Base-by-base conservation (phyloP, 1,139 yeast species). In the Kazachstania sp. region DNA sequence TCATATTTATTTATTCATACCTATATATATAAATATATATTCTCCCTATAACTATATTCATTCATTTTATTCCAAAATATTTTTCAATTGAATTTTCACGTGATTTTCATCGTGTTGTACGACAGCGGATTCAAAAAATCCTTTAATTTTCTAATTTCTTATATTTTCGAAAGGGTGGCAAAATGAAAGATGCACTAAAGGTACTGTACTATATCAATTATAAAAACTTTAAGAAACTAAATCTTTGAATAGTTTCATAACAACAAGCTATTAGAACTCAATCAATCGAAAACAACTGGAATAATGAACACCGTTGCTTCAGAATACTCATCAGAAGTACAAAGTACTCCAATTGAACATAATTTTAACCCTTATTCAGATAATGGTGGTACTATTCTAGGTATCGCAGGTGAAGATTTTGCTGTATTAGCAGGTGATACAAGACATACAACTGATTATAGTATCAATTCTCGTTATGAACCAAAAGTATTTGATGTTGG, bases 371-470 rank as follows among this genome's bases (percentile, higher is more conserved):
- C 98, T 47, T 92, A 92, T 71, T 75, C 94, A 45, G 97, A 92
- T 67, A 88, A 90, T 62, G 99, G 99, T 57, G 99, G 99, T 60
- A 90, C 97, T 7, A 92, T 90, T 49, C 72, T 92, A 56, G 99
- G 97, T 50, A 92, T 92, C 68, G 97, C 98, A 2, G 98, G 99
- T 43, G 86, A 86, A 64, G 97, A 92, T 68, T 92, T 88, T 63
- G 97, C 96, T 30, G 94, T 92, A 37, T 75, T 92, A 52, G 98
- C 99, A 1, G 97, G 98, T 44, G 98, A 94, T 67, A 92, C 99
- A 19, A 83, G 99, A 72, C 95, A 86, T 65, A 88, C 95, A 7
- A 83, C 85, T 35, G 98, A 97, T 34, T 92, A 87, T 70, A 83
- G 88, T 53, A 94, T 92, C 68, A 88, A 92, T 66, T 82, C 97